Percentiles rank a stretch among this genome's conserved stretches.
Conservation (phyloP, 768 basidiomycete species). For the Amanita jacksonii region DNA sequence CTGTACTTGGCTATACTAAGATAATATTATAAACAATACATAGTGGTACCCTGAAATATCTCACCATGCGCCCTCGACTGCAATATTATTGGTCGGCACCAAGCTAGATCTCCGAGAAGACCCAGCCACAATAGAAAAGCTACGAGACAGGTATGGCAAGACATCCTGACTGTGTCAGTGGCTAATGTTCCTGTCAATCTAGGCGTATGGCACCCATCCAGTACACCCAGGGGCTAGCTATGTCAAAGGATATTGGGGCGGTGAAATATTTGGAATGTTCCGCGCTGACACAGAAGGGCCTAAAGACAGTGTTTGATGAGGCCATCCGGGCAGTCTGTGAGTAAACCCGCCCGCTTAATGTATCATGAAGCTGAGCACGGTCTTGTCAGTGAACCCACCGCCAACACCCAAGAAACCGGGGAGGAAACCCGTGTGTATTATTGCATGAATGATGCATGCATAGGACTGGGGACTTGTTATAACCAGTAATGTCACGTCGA, state of each 20-base stretch:
- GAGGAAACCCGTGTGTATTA: conserved; percentile 48
- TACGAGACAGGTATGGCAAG: conserved; percentile 68
- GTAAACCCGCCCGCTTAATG: conserved; percentile 22
- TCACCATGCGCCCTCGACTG: conserved; percentile 92
- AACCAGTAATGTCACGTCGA: conserved; percentile 41
- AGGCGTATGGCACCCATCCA: conserved; percentile 94
- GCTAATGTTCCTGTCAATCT: neutral
- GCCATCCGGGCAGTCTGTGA: conserved; percentile 93
- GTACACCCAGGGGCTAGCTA: conserved; percentile 83
- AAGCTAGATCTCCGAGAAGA: conserved; percentile 98
- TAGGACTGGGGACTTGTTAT: conserved; percentile 14
- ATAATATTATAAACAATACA: conserved; percentile 10
- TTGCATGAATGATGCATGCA: conserved; percentile 48
- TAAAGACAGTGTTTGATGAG: conserved; percentile 99
- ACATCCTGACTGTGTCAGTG: neutral
- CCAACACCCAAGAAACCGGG: conserved; percentile 47
- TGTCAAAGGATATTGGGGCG: conserved; percentile 90
- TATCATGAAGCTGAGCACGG: neutral
- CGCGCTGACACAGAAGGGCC: conserved; percentile 92
- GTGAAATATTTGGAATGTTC: conserved; percentile 97
- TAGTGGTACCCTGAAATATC: conserved; percentile 97
- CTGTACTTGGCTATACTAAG: conserved; percentile 8
- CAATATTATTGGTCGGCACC: conserved; percentile 90
- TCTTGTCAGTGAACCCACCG: conserved; percentile 63
- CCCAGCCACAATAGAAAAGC: conserved; percentile 82